Percentiles rank a stretch among this genome's conserved stretches.
These are phyloP conservation scores for Sistotremastrum niveocremeum DNA, from an alignment of 768 basidiomycete genomes.

Conservation along the genomic window DNA sequence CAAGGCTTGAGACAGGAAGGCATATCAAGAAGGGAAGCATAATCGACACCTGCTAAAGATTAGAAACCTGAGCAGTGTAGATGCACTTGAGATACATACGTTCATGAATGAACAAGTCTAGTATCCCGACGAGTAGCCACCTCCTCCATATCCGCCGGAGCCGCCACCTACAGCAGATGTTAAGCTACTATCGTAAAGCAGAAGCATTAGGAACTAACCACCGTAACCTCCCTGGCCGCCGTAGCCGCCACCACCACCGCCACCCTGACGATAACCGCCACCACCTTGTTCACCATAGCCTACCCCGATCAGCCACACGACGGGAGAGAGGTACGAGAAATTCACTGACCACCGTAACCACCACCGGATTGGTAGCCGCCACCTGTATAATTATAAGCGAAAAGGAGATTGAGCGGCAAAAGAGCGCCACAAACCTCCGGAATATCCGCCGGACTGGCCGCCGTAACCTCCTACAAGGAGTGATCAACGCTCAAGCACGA, in stretches of 20 bases:
- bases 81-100: no score
- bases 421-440: background rate
- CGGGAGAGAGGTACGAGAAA: no score
- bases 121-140: slow-evolving; percentile 5
- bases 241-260: slow-evolving; percentile 17
- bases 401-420: background rate
- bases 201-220: slow-evolving; percentile 8
- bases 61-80: no score
- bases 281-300: slow-evolving; percentile 1
- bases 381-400: background rate
- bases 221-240: slow-evolving; percentile 15
- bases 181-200: slow-evolving; percentile 1
- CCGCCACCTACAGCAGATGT: slow-evolving; percentile 2
- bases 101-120: no score
- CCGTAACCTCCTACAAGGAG: slow-evolving; percentile 6
- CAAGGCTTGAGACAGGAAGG: no score
- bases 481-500: slow-evolving; percentile 1
- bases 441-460: slow-evolving; percentile 7
- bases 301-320: no score
- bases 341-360: no score
- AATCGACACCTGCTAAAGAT: no score
- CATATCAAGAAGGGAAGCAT: no score
- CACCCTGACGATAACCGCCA: slow-evolving; percentile 10
- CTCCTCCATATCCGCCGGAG: slow-evolving; percentile 10
- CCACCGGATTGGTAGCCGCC: no score